Conservation (phyloP, 2,329 filamentous ascomycete species). For the Cyphellophora europaea region DNA sequence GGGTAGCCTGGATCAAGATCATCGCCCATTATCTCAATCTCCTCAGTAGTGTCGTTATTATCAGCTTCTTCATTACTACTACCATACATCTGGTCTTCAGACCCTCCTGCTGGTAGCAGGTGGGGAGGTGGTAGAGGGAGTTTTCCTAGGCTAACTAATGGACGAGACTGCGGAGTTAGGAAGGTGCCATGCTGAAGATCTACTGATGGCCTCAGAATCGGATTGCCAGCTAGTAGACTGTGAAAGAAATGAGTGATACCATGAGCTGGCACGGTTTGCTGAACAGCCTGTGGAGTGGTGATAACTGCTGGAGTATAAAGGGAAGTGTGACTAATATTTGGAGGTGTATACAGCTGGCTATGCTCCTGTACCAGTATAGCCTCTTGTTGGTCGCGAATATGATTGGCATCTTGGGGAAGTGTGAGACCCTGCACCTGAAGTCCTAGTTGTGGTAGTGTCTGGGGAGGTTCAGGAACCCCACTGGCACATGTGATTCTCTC, state of each 20-base stretch:
- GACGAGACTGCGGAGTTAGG: background rate
- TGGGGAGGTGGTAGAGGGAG: background rate
- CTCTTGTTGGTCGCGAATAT: background rate
- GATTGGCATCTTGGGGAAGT: background rate
- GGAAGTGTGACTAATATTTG: background rate
- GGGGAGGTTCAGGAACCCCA: background rate
- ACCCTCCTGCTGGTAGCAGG: background rate
- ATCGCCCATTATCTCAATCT: too few relatives aligned
- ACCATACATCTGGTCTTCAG: background rate
- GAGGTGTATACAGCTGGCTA: background rate
- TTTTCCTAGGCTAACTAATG: background rate
- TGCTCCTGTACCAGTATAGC: background rate
- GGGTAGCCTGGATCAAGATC: too few relatives aligned
- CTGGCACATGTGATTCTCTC: background rate
- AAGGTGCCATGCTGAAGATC: background rate
- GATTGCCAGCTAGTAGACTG: background rate
- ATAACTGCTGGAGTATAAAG: background rate
- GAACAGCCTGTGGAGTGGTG: background rate
- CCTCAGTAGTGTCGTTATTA: background rate
- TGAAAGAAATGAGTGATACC: slow-evolving; percentile 1
- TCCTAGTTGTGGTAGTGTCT: background rate
- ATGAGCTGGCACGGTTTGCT: background rate
- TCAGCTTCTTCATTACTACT: background rate
- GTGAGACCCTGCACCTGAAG: background rate
- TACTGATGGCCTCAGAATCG: background rate